Base-by-base conservation (phyloP, 2,329 filamentous ascomycete species). In the Aureobasidium namibiae region DNA sequence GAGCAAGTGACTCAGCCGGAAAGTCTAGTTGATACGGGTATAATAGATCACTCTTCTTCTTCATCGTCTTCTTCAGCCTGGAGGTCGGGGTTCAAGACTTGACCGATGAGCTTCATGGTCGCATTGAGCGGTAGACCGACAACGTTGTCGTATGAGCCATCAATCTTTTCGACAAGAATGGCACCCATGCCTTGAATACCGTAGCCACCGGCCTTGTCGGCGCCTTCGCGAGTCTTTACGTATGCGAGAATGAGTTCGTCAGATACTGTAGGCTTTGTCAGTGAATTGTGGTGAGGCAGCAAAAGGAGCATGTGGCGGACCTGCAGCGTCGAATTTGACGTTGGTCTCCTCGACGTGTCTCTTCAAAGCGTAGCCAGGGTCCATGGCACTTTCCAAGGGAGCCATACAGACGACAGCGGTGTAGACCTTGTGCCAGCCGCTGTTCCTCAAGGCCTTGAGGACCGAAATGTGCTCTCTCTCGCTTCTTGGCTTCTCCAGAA, bases 151-250 rank as follows among this genome's bases (percentile, higher is more conserved):
- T 90, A 89, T 58, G 84, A 85, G 11, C 94, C 94, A 64, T 96
- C 89, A 64, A 99, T 88, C 72, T 82, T 87, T 72, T 96, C 91
- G 13, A 99, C 85, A 60, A 99, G 74, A 70, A 96, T 85, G 9
- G 89, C 87, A 1, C 89, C 94, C 11, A 92, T 78, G 0, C 92
- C 94, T 74, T 99, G 94, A 56, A 99, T 83, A 1, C 90, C 94
- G 73, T 99, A 99, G 0, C 94, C 94, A 2, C 94, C 94, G 0
- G 94, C 94, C 78, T 97, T 99, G 73, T 97, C 94, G 11, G 85
- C 91, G 1, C 94, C 94, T 77, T 99, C 94, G 59, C 92, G 81
- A 23, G 92, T 96, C 68, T 80, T 82, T 60, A 92, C 87, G 70
- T 92, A 92, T 56, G 82, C 82, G 66, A 90, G 78, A 61, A 97